Evolutionary conservation across 1,139 yeast species (phyloP), one percentile per base, ranked within the genome.

Genomic region (Debaryomycetaceae sp.): DNA sequence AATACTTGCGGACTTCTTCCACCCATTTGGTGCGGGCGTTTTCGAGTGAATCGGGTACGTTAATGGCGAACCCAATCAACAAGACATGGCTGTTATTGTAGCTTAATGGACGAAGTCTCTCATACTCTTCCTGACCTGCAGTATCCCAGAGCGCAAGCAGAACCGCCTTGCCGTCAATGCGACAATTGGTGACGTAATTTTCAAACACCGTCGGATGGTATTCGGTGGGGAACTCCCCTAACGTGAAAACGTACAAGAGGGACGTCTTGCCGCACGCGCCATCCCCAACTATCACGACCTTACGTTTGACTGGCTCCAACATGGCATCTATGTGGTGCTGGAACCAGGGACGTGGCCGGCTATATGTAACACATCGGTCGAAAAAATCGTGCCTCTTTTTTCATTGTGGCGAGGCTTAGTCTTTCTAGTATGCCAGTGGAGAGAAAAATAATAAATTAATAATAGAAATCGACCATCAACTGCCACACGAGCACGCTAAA

Each of bases 211-310:
- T 89, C 3, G 97, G 97, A 43, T 84, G 93, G 55, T 86, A 82
- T 44, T 79, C 85, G 15, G 84, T 75, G 2, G 91, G 89, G 43
- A 81, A 81, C 46, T 85, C 94, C 0, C 96, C 96, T 17, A 86
- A 58, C 0, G 96, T 85, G 61, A 86, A 88, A 13, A 88, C 96
- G 48, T 88, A 84, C n/a, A 88, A 65, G 21, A 88, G 64, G 3
- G 96, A 86, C 0, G 96, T 88, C 54, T 88, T 88, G 10, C 96
- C 96, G 57, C 96, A 86, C 2, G 95, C 95, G 28, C 96, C 96
- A 56, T 88, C 96, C 19, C 96, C 96, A 11, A 88, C 94, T 29
- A 88, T 88, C 33, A 88, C 96, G 30, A 88, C 64, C 53, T 88
- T 88, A 54, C 95, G 68, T 45, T 77, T 76, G 24, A 79, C 67